Evolutionary conservation across 208 protist genomes (phyloP), one percentile per base, ranked within the genome.

Genomic region (Trypanosoma congolense): DNA sequence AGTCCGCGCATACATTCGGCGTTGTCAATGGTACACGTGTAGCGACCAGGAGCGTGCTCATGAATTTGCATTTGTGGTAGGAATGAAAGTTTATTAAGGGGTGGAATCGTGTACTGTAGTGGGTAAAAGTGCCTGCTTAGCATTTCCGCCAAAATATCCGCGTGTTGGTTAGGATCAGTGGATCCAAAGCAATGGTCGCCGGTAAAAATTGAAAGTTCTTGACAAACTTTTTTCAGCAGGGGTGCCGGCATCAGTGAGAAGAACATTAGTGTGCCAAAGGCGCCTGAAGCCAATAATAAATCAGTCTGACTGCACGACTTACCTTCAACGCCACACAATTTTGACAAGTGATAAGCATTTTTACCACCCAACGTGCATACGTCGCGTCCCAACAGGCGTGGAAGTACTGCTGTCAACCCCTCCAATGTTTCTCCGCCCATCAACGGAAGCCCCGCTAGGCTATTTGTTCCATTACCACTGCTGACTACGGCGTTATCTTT

Each of bases 41-140:
- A 92, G 53, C 75, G 79, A 30, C 85, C 81, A n/a, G 78, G 75
- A 4, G 73, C 75, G 56, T 79, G 70, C 53, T 92, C 85, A 59
- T 92, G 80, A 48, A 92, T 80, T 58, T 85, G 75, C 69, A 92
- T 63, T 3, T 74, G 71, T 14, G 85, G 80, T 41, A 92, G 56
- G 36, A 86, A 88, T 33, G 55, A 38, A 31, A 87, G 68, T 29
- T 80, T 73, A 22, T 73, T 50, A 16, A 83, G 53, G 0, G 56
- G 43, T 52, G 62, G 61, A 44, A 62, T 54, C 12, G 36, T 18
- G 46, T 51, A 29, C 9, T 55, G 52, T 8, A 69, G 63, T 21
- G 70, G 76, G 58, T 80, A 83, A 26, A 87, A 58, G 58, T 76
- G 65, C 36, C 62, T 61, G n/a, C 61, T 73, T 43, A 87, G 67